Conservation (phyloP, 345 rosid genomes). For the Arabidopsis thaliana region TAIR10.1 NC_003076.8:23377501-23378000, state of each 20-base stretch:
- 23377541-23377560: background rate
- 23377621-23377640: too few species aligned
- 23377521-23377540: background rate
- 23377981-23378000: conserved; percentile 21
- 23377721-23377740: background rate
- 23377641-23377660: too few species aligned
- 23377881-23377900: background rate
- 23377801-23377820: conserved; percentile 17
- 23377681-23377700: too few species aligned
- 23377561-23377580: background rate
- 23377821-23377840: conserved; percentile 29
- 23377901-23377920: conserved; percentile 32
- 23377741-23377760: background rate
- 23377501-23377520: conserved; percentile 12
- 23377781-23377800: conserved; percentile 1
- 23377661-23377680: too few species aligned
- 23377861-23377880: conserved; percentile 8
- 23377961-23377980: background rate
- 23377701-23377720: background rate
- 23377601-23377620: too few species aligned
- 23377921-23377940: conserved; percentile 27
- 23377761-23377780: conserved; percentile 5
- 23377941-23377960: too few species aligned
- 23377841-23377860: background rate
- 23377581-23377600: too few species aligned